phyloP scores from a whole-genome alignment of 768 basidiomycete species.

The Xerocomellus amylosporus region DNA sequence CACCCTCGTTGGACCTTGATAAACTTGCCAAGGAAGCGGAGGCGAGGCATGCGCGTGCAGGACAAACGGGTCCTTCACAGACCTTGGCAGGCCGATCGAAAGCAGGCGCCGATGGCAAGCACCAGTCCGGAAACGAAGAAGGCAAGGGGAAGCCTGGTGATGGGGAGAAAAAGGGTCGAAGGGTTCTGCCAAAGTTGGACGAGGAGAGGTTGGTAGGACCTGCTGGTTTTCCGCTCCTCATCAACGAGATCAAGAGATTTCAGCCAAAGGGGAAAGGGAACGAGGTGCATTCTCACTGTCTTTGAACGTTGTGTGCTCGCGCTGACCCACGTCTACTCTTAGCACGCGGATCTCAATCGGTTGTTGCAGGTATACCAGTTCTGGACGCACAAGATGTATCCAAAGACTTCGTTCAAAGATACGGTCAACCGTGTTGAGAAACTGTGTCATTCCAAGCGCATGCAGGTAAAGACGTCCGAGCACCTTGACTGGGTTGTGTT shows the following conservation, averaged over 20 bases:
- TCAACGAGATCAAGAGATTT: constrained; percentile 74
- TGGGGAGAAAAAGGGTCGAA: constrained; percentile 31
- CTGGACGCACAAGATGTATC: constrained; percentile 93
- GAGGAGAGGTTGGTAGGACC: constrained; percentile 70
- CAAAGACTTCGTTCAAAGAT: constrained; percentile 83
- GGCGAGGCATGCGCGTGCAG: constrained; percentile 38
- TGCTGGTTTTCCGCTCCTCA: constrained; percentile 76
- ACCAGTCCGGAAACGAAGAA: constrained; percentile 6
- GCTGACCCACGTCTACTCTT: background rate
- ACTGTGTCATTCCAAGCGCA: constrained; percentile 78
- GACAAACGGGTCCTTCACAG: constrained; percentile 38
- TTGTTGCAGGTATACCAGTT: constrained; percentile 86
- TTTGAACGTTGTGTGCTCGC: background rate
- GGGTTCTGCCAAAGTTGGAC: constrained; percentile 57
- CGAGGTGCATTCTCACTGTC: constrained; percentile 55
- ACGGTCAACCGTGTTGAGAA: constrained; percentile 86
- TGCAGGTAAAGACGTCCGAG: constrained; percentile 59
- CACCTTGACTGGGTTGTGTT: background rate
- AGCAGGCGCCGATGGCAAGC: constrained; percentile 19
- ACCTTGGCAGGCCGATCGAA: constrained; percentile 48
- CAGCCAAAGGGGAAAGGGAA: constrained; percentile 86
- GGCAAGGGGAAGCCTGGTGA: constrained; percentile 14
- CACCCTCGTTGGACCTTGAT: constrained; percentile 51
- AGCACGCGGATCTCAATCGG: constrained; percentile 81
- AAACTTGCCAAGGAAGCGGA: constrained; percentile 55